phyloP scores from a whole-genome alignment of 768 basidiomycete species.

The Heimioporus sp. region DNA sequence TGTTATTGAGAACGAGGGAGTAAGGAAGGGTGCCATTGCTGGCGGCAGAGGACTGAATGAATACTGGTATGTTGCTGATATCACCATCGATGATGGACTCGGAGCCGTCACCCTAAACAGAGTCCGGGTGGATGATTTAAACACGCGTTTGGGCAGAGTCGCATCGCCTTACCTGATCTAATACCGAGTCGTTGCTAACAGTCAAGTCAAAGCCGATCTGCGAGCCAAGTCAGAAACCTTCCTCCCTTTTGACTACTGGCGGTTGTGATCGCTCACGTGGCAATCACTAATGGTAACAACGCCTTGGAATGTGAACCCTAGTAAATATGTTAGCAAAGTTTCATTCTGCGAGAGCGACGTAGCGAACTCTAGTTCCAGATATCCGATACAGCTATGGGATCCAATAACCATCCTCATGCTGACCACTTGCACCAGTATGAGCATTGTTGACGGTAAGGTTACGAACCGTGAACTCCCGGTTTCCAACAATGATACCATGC shows the following conservation, averaged over 20 bases:
- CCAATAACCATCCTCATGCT: background rate
- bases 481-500: conserved; percentile 71
- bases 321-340: background rate
- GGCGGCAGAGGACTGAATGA: conserved; percentile 37
- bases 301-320: conserved; percentile 53
- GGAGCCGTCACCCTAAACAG: conserved; percentile 38
- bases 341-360: background rate
- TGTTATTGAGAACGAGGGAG: conserved; percentile 36
- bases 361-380: conserved; percentile 43
- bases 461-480: conserved; percentile 74
- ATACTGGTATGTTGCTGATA: conserved; percentile 42
- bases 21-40: conserved; percentile 30
- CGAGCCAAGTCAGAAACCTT: background rate
- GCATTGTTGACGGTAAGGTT: conserved; percentile 56
- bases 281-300: conserved; percentile 43
- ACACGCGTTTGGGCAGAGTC: too few relatives aligned
- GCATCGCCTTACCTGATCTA: conserved; percentile 28
- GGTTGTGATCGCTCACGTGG: conserved; percentile 7
- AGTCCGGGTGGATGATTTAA: background rate
- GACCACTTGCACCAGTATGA: conserved; percentile 28
- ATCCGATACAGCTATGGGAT: conserved; percentile 22
- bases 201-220: conserved; percentile 45
- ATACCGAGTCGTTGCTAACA: conserved; percentile 34
- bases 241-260: background rate
- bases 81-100: conserved; percentile 45